Percentiles rank a stretch among this genome's conserved stretches.
These are phyloP conservation scores for Sphagnum contortum DNA, from an alignment of 225 moss, liverwort and hornwort species.

Conservation along the genomic window DNA sequence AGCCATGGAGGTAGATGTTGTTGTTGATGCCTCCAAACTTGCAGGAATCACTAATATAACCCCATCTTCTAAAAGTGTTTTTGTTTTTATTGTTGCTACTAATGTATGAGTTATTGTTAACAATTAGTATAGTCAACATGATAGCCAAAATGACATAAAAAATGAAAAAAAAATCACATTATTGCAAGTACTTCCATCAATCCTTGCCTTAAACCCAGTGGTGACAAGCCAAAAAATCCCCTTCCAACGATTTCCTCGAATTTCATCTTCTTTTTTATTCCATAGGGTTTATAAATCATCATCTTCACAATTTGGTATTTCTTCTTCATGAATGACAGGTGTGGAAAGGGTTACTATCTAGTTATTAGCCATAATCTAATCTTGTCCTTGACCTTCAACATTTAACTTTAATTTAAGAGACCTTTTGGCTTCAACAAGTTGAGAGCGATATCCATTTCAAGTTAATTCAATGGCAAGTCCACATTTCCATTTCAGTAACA, in stretches of 20 bases:
- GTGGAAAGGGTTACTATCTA: slow-evolving; percentile 36
- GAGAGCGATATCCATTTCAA: slow-evolving; percentile 10
- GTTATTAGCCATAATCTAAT: slow-evolving; percentile 32
- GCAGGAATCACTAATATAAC: too few species aligned
- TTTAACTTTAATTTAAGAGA: slow-evolving; percentile 37
- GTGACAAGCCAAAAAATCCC: slow-evolving; percentile 7
- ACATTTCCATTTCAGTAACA: too few species aligned
- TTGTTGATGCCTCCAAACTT: too few species aligned
- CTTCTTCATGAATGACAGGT: slow-evolving; percentile 51
- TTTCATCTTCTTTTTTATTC: slow-evolving; percentile 7
- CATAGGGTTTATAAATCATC: slow-evolving; percentile 23
- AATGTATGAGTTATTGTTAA: too few species aligned
- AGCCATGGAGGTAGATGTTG: too few species aligned
- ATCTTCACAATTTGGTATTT: slow-evolving; percentile 61
- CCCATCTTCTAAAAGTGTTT: background rate
- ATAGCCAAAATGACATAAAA: slow-evolving; percentile 4
- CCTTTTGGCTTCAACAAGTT: slow-evolving; percentile 43
- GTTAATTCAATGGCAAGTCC: too few species aligned
- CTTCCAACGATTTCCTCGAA: slow-evolving; percentile 22
- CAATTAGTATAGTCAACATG: too few species aligned
- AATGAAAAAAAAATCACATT: too few species aligned
- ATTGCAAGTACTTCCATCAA: too few species aligned
- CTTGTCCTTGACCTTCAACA: slow-evolving; percentile 54
- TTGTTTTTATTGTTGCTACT: too few species aligned
- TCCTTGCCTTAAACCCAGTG: too few species aligned